These are phyloP conservation scores for Septoria linicola DNA, from an alignment of 2,329 filamentous ascomycete species.

Conservation along the genomic window DNA sequence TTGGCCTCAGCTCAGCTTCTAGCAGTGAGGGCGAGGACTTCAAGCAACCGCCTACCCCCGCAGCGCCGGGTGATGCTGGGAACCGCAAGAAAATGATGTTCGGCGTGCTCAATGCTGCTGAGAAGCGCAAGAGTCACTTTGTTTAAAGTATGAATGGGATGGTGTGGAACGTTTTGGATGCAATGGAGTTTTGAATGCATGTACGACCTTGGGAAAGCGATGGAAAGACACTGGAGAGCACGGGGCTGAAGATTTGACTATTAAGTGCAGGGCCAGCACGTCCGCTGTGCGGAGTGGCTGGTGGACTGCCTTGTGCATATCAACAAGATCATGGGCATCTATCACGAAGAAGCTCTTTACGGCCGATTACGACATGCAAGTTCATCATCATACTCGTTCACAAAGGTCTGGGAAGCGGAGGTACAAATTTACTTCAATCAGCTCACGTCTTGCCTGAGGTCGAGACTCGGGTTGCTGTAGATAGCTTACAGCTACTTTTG, in stretches of 20 bases:
- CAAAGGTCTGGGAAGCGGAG: background rate
- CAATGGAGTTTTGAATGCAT: slow-evolving; percentile 2
- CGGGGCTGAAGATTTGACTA: background rate
- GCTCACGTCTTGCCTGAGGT: no score
- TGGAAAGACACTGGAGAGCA: slow-evolving; percentile 2
- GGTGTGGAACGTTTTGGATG: slow-evolving; percentile 3
- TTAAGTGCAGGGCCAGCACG: slow-evolving; percentile 9
- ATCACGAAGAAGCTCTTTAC: slow-evolving; percentile 8
- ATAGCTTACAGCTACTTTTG: no score
- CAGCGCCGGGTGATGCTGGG: slow-evolving; percentile 72
- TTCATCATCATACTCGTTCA: slow-evolving; percentile 8
- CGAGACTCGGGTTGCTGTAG: no score
- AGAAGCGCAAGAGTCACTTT: slow-evolving; percentile 79
- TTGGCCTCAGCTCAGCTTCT: slow-evolving; percentile 65
- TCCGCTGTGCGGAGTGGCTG: slow-evolving; percentile 4
- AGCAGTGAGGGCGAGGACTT: slow-evolving; percentile 58
- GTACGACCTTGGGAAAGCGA: slow-evolving; percentile 5
- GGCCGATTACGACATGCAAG: slow-evolving; percentile 14
- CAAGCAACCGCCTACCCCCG: slow-evolving; percentile 40
- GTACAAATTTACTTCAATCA: background rate
- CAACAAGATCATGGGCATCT: slow-evolving; percentile 12
- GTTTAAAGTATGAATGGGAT: slow-evolving; percentile 42
- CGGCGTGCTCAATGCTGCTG: slow-evolving; percentile 80
- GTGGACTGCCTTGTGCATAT: slow-evolving; percentile 16
- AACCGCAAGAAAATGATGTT: slow-evolving; percentile 78